Evolutionary conservation across 176 grass and related monocot genomes (phyloP).

Genomic region (Avena sativa): DNA sequence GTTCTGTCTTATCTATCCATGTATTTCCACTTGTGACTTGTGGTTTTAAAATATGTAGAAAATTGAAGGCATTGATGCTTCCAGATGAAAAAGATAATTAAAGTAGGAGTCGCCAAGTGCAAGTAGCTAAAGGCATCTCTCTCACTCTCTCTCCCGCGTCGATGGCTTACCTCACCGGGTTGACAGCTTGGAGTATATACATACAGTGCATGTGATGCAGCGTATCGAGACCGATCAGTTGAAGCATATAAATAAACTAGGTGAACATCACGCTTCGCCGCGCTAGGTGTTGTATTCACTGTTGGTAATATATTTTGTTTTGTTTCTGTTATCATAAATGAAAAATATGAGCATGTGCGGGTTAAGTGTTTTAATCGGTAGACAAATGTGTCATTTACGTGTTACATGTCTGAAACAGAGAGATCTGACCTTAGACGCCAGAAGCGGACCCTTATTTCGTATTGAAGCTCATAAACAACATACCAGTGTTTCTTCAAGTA

Average conservation of each 20-base stretch:
- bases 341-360: no score
- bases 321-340: no score
- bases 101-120: not conserved
- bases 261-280: not conserved
- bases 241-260: not conserved
- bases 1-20: not conserved
- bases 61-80: not conserved
- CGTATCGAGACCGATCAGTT: slow-evolving; percentile 36
- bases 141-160: slow-evolving; percentile 14
- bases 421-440: no score
- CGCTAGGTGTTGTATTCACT: no score
- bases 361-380: no score
- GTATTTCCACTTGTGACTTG: not conserved
- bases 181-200: not conserved
- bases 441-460: no score
- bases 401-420: no score
- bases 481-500: no score
- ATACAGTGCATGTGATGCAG: slow-evolving; percentile 44
- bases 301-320: no score
- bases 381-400: no score
- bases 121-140: slow-evolving; percentile 34
- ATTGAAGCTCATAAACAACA: no score
- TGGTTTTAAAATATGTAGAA: not conserved
- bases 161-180: slow-evolving; percentile 10
- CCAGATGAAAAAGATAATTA: not conserved